A percentile compares a stretch with the other conserved stretches of the same genome.
These are phyloP conservation scores for Phytophthora litchii DNA, from an alignment of 352 stramenopile species.

Conservation along the genomic window DNA sequence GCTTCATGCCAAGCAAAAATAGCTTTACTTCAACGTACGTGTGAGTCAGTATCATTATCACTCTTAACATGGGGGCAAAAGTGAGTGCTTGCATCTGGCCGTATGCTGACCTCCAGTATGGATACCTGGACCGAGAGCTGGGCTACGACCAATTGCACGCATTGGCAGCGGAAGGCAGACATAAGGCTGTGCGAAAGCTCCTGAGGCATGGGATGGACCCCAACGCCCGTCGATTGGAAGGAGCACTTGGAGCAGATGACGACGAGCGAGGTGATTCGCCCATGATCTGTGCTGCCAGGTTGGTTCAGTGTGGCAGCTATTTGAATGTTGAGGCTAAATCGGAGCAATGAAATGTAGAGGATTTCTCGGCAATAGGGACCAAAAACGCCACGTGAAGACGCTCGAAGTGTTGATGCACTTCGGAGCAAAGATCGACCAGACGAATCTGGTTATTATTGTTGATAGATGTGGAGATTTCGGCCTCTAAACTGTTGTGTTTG, in stretches of 20 bases:
- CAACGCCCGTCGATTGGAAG: slow-evolving; percentile 44
- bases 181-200: slow-evolving; percentile 46
- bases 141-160: slow-evolving; percentile 53
- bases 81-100: slow-evolving; percentile 61
- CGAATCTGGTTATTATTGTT: slow-evolving; percentile 45
- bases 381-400: slow-evolving; percentile 58
- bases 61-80: slow-evolving; percentile 46
- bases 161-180: slow-evolving; percentile 51
- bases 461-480: neutral
- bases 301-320: neutral
- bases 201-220: slow-evolving; percentile 69
- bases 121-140: slow-evolving; percentile 62
- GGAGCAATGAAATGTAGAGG: slow-evolving; percentile 31
- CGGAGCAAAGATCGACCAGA: slow-evolving; percentile 56
- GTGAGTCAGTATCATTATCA: too few relatives aligned
- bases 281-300: slow-evolving; percentile 70
- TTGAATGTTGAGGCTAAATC: neutral
- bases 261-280: slow-evolving; percentile 57
- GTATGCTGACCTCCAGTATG: slow-evolving; percentile 63
- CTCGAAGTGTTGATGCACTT: slow-evolving; percentile 60
- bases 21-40: neutral
- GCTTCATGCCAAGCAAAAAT: slow-evolving; percentile 12
- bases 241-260: slow-evolving; percentile 40
- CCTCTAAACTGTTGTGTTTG: neutral
- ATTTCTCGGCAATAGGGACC: slow-evolving; percentile 46